These are phyloP conservation scores for Eremomyces bilateralis DNA, from an alignment of 495 filamentous ascomycete genomes.

Conservation along the genomic window DNA sequence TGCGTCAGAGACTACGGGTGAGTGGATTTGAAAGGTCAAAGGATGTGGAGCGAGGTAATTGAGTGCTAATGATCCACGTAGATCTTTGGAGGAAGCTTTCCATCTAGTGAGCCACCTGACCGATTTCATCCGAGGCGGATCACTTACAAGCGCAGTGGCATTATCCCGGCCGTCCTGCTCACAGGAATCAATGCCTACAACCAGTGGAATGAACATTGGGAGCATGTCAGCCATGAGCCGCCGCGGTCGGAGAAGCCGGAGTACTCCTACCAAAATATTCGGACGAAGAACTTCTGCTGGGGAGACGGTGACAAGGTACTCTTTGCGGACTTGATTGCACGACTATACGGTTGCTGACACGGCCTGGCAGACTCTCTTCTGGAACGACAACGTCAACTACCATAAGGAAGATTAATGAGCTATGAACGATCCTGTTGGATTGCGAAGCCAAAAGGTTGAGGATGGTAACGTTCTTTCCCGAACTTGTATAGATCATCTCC, in stretches of 20 bases:
- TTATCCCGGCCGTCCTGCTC: slow-evolving; percentile 46
- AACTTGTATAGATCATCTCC: too few relatives aligned
- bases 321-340: neutral
- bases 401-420: too few relatives aligned
- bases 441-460: too few relatives aligned
- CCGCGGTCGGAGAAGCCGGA: slow-evolving; percentile 71
- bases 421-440: too few relatives aligned
- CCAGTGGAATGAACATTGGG: slow-evolving; percentile 89
- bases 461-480: too few relatives aligned
- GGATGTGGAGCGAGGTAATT: slow-evolving; percentile 1
- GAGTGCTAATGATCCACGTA: slow-evolving; percentile 18
- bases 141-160: slow-evolving; percentile 27
- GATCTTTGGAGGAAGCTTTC: slow-evolving; percentile 88
- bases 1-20: slow-evolving; percentile 58
- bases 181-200: slow-evolving; percentile 60
- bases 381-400: slow-evolving; percentile 6
- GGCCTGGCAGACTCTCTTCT: slow-evolving; percentile 4
- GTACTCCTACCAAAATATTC: slow-evolving; percentile 89
- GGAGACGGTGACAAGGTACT: slow-evolving; percentile 77
- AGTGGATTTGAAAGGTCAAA: slow-evolving; percentile 12
- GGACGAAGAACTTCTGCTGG: slow-evolving; percentile 75
- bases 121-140: neutral
- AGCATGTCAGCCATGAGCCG: slow-evolving; percentile 70
- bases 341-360: neutral
- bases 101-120: slow-evolving; percentile 45